Evolutionary conservation across 2,329 filamentous ascomycete genomes (phyloP).

Genomic region (Penicillium sp.): DNA sequence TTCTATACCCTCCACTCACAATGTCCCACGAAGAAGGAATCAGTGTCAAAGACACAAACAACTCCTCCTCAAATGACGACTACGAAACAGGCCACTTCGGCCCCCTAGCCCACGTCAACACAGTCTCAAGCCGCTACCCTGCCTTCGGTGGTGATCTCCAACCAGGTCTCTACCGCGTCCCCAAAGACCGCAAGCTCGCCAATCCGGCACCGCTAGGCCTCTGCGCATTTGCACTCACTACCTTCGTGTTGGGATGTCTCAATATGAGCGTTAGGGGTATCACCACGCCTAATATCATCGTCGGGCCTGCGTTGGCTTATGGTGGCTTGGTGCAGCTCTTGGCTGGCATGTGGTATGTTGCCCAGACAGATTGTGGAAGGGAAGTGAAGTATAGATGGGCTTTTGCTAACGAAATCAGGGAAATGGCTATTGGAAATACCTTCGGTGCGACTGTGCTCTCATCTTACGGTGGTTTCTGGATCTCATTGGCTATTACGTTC

Average conservation of each 20-base stretch:
- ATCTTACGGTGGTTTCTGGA: conserved; percentile 79
- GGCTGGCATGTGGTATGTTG: conserved; percentile 73
- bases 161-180: conserved; percentile 61
- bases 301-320: conserved; percentile 66
- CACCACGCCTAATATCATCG: conserved; percentile 60
- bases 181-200: conserved; percentile 64
- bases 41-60: no score
- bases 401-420: conserved; percentile 50
- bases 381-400: no score
- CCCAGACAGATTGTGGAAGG: not conserved
- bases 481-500: conserved; percentile 66
- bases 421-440: conserved; percentile 76
- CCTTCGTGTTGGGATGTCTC: conserved; percentile 71
- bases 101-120: conserved; percentile 48
- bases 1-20: no score
- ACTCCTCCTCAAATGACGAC: not conserved
- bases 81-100: conserved; percentile 25
- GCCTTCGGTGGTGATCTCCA: conserved; percentile 69
- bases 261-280: conserved; percentile 65
- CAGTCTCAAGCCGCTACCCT: conserved; percentile 44
- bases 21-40: no score
- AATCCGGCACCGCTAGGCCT: conserved; percentile 74
- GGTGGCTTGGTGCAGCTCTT: conserved; percentile 72
- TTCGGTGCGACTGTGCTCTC: conserved; percentile 75
- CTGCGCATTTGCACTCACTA: conserved; percentile 72